A percentile compares a stretch with the other conserved stretches of the same genome.
These are phyloP conservation scores for Phaffia rhodozyma DNA, from an alignment of 1,284 basidiomycete genomes.

Conservation along the genomic window DNA sequence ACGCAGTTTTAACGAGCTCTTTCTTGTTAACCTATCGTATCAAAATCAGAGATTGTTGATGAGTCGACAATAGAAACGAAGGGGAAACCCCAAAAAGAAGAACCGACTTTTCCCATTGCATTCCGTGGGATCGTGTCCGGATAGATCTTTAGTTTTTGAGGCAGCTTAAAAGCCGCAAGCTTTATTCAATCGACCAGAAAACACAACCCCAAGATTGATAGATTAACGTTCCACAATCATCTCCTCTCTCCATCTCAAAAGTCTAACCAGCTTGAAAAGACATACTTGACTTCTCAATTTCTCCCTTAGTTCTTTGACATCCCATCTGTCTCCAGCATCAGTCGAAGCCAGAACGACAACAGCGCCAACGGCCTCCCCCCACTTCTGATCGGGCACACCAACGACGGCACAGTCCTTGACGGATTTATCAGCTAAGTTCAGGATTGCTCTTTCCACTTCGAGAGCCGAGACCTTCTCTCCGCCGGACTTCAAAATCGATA, in stretches of 20 bases:
- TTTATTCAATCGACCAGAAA: not conserved
- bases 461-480: conserved; percentile 33
- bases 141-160: conserved; percentile 28
- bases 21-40: conserved; percentile 14
- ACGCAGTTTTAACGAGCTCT: conserved; percentile 15
- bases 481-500: conserved; percentile 19
- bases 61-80: not conserved
- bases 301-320: conserved; percentile 20
- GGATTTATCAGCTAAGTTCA: conserved; percentile 24
- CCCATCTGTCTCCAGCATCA: conserved; percentile 14
- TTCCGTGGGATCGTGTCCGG: conserved; percentile 27
- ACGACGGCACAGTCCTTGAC: conserved; percentile 32
- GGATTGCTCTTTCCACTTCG: conserved; percentile 31
- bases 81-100: not conserved
- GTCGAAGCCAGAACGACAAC: conserved; percentile 15
- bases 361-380: conserved; percentile 30
- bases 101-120: conserved; percentile 17
- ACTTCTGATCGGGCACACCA: conserved; percentile 29
- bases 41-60: not conserved
- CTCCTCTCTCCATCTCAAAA: not conserved
- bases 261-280: not conserved
- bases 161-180: conserved; percentile 31
- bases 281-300: conserved; percentile 17
- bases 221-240: too few species aligned
- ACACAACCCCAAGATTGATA: not conserved